A percentile compares a stretch with the other conserved stretches of the same genome.
Evolutionary conservation across 768 basidiomycete genomes (phyloP).

Genomic region (Russula ochroleuca): DNA sequence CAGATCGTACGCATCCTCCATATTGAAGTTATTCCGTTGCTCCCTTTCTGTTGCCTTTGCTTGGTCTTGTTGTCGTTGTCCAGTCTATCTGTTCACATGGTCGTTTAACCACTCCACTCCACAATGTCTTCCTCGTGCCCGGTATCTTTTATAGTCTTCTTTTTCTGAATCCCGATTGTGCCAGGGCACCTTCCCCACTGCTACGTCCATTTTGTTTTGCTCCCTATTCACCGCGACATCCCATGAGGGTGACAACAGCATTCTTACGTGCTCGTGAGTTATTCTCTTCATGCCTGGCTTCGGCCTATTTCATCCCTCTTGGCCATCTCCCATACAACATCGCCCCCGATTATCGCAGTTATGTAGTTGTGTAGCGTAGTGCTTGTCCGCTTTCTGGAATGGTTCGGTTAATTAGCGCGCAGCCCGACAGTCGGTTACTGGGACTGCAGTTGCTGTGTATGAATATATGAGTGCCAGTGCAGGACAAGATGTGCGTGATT

Average conservation of each 20-base stretch:
- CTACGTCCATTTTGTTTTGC: constrained; percentile 29
- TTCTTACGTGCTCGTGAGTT: constrained; percentile 8
- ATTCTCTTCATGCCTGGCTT: constrained; percentile 25
- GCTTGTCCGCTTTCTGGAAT: constrained; percentile 26
- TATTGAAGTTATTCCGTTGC: constrained; percentile 23
- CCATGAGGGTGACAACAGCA: constrained; percentile 25
- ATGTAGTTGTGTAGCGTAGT: constrained; percentile 38
- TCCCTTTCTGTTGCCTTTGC: constrained; percentile 13
- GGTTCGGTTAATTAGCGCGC: constrained; percentile 16
- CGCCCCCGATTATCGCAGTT: constrained; percentile 28
- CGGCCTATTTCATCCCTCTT: neutral
- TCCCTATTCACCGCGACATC: constrained; percentile 28
- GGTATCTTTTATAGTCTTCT: constrained; percentile 8
- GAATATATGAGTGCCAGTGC: neutral
- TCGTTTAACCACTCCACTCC: constrained; percentile 1
- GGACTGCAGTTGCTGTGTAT: neutral
- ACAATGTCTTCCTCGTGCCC: constrained; percentile 3
- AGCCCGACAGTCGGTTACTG: constrained; percentile 2
- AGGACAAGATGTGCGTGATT: constrained; percentile 5
- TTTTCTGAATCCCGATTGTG: neutral
- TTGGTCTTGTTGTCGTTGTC: constrained; percentile 4
- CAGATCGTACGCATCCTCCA: constrained; percentile 17
- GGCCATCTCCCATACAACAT: constrained; percentile 25
- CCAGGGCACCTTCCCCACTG: constrained; percentile 13
- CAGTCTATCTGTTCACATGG: neutral